phyloP scores from a whole-genome alignment of 2,329 filamentous ascomycete species.

The Fonsecaea multimorphosa region DNA sequence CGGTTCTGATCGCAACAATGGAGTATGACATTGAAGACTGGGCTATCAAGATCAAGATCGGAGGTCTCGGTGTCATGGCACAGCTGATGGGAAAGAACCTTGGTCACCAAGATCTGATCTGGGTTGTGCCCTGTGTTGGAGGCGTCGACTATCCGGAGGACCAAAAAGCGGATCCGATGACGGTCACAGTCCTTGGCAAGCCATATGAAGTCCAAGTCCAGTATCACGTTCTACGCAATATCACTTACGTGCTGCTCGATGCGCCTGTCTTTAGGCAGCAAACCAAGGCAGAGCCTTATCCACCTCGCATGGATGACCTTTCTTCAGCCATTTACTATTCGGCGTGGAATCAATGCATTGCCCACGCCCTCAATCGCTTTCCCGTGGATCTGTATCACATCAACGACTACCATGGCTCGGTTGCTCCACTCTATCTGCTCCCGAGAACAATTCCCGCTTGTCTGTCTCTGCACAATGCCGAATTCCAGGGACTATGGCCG shows the following conservation, averaged over 20 bases:
- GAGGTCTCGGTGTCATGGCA: conserved; percentile 73
- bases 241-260: conserved; percentile 71
- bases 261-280: conserved; percentile 71
- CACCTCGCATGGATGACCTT: conserved; percentile 71
- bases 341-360: conserved; percentile 73
- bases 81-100: conserved; percentile 71
- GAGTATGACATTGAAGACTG: conserved; percentile 75
- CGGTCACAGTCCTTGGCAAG: conserved; percentile 65
- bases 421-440: conserved; percentile 69
- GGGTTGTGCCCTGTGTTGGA: conserved; percentile 68
- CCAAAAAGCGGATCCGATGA: conserved; percentile 65
- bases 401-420: conserved; percentile 69
- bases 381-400: conserved; percentile 69
- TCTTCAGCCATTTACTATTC: conserved; percentile 72
- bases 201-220: conserved; percentile 68
- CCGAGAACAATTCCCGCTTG: conserved; percentile 67
- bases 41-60: conserved; percentile 74
- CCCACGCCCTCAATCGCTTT: conserved; percentile 67
- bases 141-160: conserved; percentile 69
- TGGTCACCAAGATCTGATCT: conserved; percentile 69
- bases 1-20: conserved; percentile 71
- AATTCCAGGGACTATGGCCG: conserved; percentile 73
- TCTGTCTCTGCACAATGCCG: conserved; percentile 71
- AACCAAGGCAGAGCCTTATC: conserved; percentile 67
- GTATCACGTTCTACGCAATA: conserved; percentile 68